A percentile compares a stretch with the other conserved stretches of the same genome.
Evolutionary conservation across 108 stramenopile genomes (phyloP).

Genomic region (Cyclotella choctawhatcheeana): DNA sequence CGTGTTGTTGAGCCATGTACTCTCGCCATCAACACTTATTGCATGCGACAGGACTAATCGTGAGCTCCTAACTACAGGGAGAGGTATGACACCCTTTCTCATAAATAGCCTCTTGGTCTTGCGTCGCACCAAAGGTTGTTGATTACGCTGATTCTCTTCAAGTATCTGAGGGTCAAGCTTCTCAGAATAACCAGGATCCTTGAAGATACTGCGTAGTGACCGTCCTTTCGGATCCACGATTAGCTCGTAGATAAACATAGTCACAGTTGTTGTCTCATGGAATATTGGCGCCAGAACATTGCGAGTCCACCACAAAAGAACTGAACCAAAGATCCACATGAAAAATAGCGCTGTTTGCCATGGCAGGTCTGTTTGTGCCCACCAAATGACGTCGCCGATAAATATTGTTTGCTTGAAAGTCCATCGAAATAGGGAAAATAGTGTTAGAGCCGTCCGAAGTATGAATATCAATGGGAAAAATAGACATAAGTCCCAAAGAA

Average conservation of each 20-base stretch:
- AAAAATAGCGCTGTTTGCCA: background rate
- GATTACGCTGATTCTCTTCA: background rate
- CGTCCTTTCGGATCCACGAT: background rate
- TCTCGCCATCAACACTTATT: background rate
- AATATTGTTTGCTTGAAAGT: background rate
- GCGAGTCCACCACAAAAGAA: background rate
- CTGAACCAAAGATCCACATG: background rate
- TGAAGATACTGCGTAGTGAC: background rate
- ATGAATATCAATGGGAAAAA: conserved; percentile 6
- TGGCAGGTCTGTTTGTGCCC: background rate
- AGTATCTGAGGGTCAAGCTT: background rate
- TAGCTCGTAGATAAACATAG: background rate
- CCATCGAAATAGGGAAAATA: background rate
- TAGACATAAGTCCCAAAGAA: background rate
- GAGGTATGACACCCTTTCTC: background rate
- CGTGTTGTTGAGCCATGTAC: background rate
- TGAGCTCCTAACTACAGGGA: background rate
- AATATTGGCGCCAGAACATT: background rate
- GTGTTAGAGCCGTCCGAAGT: conserved; percentile 7
- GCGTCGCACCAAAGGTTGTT: background rate
- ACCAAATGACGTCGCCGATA: background rate
- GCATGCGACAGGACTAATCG: background rate
- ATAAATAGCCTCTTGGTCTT: background rate
- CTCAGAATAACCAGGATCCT: background rate
- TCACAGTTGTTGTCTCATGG: background rate